Evolutionary conservation across 2,329 filamentous ascomycete genomes (phyloP), one percentile per base, ranked within the genome.

Genomic region (Stagonosporopsis tanaceti): DNA sequence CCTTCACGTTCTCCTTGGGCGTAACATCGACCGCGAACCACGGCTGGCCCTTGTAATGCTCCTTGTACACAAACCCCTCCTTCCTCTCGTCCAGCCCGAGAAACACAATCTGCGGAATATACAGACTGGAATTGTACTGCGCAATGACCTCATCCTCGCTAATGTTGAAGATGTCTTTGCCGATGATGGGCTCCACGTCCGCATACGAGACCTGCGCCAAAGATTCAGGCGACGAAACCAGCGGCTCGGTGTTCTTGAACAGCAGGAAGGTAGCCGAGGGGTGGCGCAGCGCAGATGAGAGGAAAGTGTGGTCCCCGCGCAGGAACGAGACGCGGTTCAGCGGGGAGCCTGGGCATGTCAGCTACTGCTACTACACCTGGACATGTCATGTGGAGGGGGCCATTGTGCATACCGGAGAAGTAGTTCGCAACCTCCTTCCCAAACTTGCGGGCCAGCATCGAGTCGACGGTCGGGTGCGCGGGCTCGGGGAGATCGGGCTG

Each of bases 11-110:
- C 1, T 85, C 88, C 61, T 84, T 86, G 0, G 92, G 89, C 3
- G 93, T 96, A 20, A 97, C 85, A 73, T 98, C 95, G 12, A 99
- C 76, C 1, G 93, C 94, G 73, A 98, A 99, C 78, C 88, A 96
- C 1, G 95, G 93, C 46, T 84, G 83, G 3, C 94, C 95, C 32
- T 82, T 85, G 73, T 96, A 96, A 50, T 82, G 81, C 45, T 87
- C 86, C 58, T 87, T 87, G 70, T 89, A 89, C 57, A 81, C 71
- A 48, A 90, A 84, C 0, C 80, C 84, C 28, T 82, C 76, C 46
- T 80, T 76, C 45, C 76, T 78, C 73, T 96, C 92, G 65, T 96
- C 87, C 45, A 97, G 77, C 0, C 94, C 94, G 27, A 98, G 80
- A 73, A 98, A 97, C 50, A 98, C 82, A 48, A 97, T 81, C 61